Percentiles rank a stretch among this genome's conserved stretches.
Conservation (phyloP, 1,284 basidiomycete genomes). For the Papiliotrema nemorosa region DNA sequence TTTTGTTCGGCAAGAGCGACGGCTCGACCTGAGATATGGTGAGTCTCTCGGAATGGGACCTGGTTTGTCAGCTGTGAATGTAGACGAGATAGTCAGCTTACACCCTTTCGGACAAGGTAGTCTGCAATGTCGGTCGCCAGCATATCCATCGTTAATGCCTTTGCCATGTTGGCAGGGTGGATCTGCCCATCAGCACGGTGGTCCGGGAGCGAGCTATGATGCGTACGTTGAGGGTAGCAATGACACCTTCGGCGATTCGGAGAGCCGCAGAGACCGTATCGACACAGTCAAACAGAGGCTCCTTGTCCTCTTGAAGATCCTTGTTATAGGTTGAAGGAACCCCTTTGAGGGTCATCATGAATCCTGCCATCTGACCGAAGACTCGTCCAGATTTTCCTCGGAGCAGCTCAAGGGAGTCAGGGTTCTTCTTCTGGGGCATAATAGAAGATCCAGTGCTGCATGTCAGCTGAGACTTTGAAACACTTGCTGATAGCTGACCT, state of each 20-base stretch:
- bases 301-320: slow-evolving; percentile 97
- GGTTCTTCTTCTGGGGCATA: slow-evolving; percentile 99
- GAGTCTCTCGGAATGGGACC: slow-evolving; percentile 94
- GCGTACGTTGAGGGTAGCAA: slow-evolving; percentile 77
- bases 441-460: slow-evolving; percentile 92
- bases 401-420: slow-evolving; percentile 90
- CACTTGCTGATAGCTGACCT: slow-evolving; percentile 56
- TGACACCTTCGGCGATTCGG: slow-evolving; percentile 89
- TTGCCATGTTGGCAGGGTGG: slow-evolving; percentile 81
- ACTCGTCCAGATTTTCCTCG: slow-evolving; percentile 92
- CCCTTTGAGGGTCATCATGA: slow-evolving; percentile 96
- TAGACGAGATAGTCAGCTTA: slow-evolving; percentile 50
- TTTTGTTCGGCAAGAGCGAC: slow-evolving; percentile 88
- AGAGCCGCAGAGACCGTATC: slow-evolving; percentile 87
- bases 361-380: slow-evolving; percentile 97
- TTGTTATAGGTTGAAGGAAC: slow-evolving; percentile 99
- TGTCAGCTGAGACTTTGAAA: neutral
- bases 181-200: slow-evolving; percentile 56
- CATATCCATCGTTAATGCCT: slow-evolving; percentile 91
- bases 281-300: slow-evolving; percentile 90
- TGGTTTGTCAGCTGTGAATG: slow-evolving; percentile 19
- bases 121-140: slow-evolving; percentile 96
- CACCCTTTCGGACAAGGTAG: slow-evolving; percentile 96
- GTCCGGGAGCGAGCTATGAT: neutral
- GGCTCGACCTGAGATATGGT: slow-evolving; percentile 94